These are phyloP conservation scores for Fusarium penzigii DNA, from an alignment of 2,329 filamentous ascomycete species.

Conservation along the genomic window DNA sequence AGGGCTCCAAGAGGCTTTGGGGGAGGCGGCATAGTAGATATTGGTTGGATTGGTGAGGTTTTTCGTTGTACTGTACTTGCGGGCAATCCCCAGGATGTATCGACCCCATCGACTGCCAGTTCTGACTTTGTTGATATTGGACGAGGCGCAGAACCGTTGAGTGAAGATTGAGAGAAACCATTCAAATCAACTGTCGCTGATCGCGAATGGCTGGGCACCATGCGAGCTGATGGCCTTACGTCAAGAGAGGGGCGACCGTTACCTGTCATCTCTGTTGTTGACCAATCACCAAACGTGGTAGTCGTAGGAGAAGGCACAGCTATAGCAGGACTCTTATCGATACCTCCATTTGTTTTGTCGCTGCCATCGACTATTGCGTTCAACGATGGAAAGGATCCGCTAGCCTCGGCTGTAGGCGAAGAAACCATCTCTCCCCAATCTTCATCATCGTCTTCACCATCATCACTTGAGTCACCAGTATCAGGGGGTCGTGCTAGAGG, in stretches of 20 bases:
- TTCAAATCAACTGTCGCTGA: constrained; percentile 19
- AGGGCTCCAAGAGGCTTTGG: constrained; percentile 7
- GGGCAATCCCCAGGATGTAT: constrained; percentile 18
- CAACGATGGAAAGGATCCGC: constrained; percentile 21
- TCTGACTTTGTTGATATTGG: constrained; percentile 9
- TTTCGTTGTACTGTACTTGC: constrained; percentile 8
- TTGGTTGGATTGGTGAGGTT: constrained; percentile 2
- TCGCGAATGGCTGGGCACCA: constrained; percentile 12
- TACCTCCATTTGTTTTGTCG: not conserved
- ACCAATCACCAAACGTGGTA: constrained; percentile 1
- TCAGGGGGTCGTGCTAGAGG: constrained; percentile 24
- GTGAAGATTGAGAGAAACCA: constrained; percentile 9
- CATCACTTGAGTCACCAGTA: constrained; percentile 15
- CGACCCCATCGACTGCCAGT: constrained; percentile 6
- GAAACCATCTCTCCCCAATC: constrained; percentile 64
- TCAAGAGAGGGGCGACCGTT: constrained; percentile 15
- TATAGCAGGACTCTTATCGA: constrained; percentile 8
- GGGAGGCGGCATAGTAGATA: not conserved
- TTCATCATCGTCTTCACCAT: constrained; percentile 48
- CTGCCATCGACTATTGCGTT: constrained; percentile 11
- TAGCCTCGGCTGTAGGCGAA: constrained; percentile 27
- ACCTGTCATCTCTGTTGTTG: not conserved
- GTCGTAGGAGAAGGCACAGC: constrained; percentile 7
- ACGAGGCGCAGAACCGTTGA: constrained; percentile 12
- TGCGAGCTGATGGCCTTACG: constrained; percentile 2